Base-by-base conservation (phyloP, 345 rosid genomes). In the Mercurialis annua region DNA sequence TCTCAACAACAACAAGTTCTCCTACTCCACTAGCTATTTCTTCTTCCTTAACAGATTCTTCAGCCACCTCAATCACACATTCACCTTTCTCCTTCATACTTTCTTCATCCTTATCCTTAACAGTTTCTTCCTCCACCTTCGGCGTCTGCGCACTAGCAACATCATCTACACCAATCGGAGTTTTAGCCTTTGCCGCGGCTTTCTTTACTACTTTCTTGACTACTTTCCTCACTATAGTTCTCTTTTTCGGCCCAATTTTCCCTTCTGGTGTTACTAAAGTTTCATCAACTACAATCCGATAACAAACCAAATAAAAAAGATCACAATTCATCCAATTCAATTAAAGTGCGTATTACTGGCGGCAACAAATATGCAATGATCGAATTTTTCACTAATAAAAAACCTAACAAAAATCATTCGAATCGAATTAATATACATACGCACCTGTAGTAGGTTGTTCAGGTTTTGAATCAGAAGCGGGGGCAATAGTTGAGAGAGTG, bases 361-460 rank as follows among this genome's bases (percentile, higher is more conserved):
- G 26, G 18, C 17, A 62, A 17, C 21, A 12, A 17, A 17, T 17
- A 43, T 58, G 17, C 4, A n/a, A 20, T 1, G n/a, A 57, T 31
- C 42, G 36, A 58, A 58, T 59, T 27, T 7, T n/a, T 9, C 56
- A 51, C 29, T 38, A 23, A 16, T 8, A 10, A 8, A 23, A 20
- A 16, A 43, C 15, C 48, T 34, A 20, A 36, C 34, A 4, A 23
- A 43, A 42, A 3, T 23, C 34, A 4, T 15, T n/a, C 18, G 26
- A 56, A 40, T 14, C 11, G 44, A 14, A 40, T 40, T 40, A 2
- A 34, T 27, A 6, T 6, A 53, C 27, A 33, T 71, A 81, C n/a
- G n/a, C n/a, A n/a, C 84, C 87, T 40, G 71, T n/a, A 61, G 82
- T 61, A 6, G 42, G 76, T 23, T 79, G 74, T 10, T 79, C 74